phyloP scores from a whole-genome alignment of 352 stramenopile species.

The Pythium aristosporum region DNA sequence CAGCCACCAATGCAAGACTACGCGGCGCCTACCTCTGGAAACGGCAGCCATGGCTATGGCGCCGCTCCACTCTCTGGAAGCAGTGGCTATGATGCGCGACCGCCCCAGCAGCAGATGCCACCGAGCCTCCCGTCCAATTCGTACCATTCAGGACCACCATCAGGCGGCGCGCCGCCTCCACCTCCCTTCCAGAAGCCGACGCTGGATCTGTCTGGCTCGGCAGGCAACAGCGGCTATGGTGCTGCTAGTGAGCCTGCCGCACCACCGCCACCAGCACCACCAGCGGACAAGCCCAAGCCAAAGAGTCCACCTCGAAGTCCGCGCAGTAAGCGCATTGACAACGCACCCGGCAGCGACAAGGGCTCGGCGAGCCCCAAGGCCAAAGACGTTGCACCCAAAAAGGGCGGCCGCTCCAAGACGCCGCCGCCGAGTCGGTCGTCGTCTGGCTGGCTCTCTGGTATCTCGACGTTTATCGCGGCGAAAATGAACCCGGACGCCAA shows the following conservation, averaged over 20 bases:
- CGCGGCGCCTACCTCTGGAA: slow-evolving; percentile 16
- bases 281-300: slow-evolving; percentile 9
- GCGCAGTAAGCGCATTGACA: slow-evolving; percentile 19
- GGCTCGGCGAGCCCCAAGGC: slow-evolving; percentile 65
- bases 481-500: slow-evolving; percentile 87
- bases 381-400: slow-evolving; percentile 49
- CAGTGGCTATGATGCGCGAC: slow-evolving; percentile 6
- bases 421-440: slow-evolving; percentile 68
- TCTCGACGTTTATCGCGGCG: slow-evolving; percentile 66
- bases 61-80: slow-evolving; percentile 4
- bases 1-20: slow-evolving; percentile 15
- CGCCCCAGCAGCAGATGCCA: background rate
- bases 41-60: slow-evolving; percentile 1
- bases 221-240: slow-evolving; percentile 30
- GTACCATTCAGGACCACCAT: background rate
- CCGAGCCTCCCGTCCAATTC: slow-evolving; percentile 11
- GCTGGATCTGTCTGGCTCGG: slow-evolving; percentile 45
- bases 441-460: slow-evolving; percentile 52
- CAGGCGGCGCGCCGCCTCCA: slow-evolving; percentile 3
- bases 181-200: slow-evolving; percentile 39
- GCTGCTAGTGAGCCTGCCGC: background rate
- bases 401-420: slow-evolving; percentile 70
- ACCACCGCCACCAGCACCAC: background rate
- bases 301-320: slow-evolving; percentile 27
- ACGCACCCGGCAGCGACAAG: slow-evolving; percentile 66